Conservation (phyloP, 768 basidiomycete species). For the Termitomyces eurrhizus region DNA sequence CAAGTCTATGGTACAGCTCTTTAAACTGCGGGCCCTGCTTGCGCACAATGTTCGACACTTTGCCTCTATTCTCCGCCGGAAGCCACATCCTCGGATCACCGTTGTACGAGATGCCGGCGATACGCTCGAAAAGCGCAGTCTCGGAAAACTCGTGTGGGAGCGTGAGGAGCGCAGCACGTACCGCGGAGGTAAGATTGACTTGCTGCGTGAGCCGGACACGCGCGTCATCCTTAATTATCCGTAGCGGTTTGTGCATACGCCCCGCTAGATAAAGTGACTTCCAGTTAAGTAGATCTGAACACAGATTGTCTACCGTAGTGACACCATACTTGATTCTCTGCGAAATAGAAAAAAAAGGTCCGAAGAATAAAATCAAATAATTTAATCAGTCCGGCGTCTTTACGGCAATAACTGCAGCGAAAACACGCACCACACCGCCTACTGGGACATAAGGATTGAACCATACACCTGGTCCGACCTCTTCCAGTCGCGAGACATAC, state of each 20-base stretch:
- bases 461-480: slow-evolving; percentile 84
- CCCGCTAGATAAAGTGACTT: slow-evolving; percentile 90
- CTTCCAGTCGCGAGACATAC: slow-evolving; percentile 78
- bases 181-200: slow-evolving; percentile 88
- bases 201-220: slow-evolving; percentile 90
- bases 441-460: slow-evolving; percentile 90
- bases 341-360: background rate
- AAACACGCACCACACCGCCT: slow-evolving; percentile 69
- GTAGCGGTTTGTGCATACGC: slow-evolving; percentile 94
- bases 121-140: slow-evolving; percentile 75
- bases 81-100: slow-evolving; percentile 94
- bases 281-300: slow-evolving; percentile 91
- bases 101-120: slow-evolving; percentile 81
- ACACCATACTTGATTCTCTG: slow-evolving; percentile 97
- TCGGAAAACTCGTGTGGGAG: slow-evolving; percentile 83
- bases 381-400: background rate
- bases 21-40: slow-evolving; percentile 81
- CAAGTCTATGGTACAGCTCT: slow-evolving; percentile 80
- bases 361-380: background rate
- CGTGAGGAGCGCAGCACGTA: slow-evolving; percentile 85
- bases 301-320: slow-evolving; percentile 86
- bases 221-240: slow-evolving; percentile 90
- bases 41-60: slow-evolving; percentile 90
- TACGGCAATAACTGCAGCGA: slow-evolving; percentile 5
- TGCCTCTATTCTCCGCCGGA: slow-evolving; percentile 91